Evolutionary conservation across 2,329 filamentous ascomycete genomes (phyloP).

Genomic region (Sporothrix humicola): DNA sequence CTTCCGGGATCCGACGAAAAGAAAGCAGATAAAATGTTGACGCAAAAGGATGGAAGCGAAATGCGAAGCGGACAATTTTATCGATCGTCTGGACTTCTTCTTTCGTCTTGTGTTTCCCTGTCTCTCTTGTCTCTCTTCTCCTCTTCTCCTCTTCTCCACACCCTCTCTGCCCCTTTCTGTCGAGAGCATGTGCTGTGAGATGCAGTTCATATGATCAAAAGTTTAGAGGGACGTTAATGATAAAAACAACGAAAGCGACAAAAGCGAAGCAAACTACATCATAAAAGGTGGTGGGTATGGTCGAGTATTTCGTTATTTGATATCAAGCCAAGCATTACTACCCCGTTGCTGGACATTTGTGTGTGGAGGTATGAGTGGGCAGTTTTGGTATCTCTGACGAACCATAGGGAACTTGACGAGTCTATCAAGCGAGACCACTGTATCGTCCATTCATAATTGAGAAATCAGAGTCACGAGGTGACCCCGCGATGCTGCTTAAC

Average conservation of each 20-base stretch:
- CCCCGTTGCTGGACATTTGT: no score
- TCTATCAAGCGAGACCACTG: no score
- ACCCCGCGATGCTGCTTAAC: no score
- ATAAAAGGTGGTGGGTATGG: slow-evolving; percentile 1
- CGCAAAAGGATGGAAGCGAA: not conserved
- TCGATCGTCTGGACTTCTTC: not conserved
- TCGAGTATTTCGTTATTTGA: not conserved
- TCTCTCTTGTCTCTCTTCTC: not conserved
- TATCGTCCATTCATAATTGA: no score
- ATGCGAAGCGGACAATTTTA: not conserved
- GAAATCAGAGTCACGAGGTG: no score
- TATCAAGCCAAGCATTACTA: not conserved
- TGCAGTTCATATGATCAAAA: not conserved
- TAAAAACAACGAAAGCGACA: not conserved
- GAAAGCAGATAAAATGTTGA: not conserved
- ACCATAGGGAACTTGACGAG: no score
- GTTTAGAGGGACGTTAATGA: not conserved
- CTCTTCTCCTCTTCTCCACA: not conserved
- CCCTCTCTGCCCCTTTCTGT: not conserved
- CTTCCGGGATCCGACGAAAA: not conserved
- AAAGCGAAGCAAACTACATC: not conserved
- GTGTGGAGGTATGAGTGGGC: no score
- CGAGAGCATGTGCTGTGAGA: not conserved
- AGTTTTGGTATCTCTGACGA: no score
- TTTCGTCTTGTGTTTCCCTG: not conserved